Evolutionary conservation across 257 asterid genomes (phyloP), one percentile per base, ranked within the genome.

Genomic region (Scutellaria galericulata): DNA sequence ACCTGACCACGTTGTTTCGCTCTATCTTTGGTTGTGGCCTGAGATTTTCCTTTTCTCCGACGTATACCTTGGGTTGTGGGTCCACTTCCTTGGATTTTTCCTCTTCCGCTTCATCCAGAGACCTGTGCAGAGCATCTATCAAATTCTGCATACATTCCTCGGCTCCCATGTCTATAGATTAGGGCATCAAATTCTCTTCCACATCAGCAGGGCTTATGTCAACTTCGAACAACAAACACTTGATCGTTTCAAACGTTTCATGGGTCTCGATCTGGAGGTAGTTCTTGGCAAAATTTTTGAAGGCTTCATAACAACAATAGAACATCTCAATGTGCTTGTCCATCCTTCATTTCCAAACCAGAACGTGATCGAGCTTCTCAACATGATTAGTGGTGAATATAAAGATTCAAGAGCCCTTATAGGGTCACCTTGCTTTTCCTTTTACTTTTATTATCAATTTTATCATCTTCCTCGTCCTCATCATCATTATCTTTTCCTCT

Each of bases 321-420:
- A 63, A 61, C 76, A 72, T 72, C 62, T 60, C 45, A 7, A 72
- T 61, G 54, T 72, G 76, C 63, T 18, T 72, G 42, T 72, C 70
- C 76, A 72, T 72, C 8, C 76, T 50, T 10, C 76, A 69, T 4
- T 44, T 11, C 0, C 76, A 60, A 6, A 71, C 39, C n/a, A 71
- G 35, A 3, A 68, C 68, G 1, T 39, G 24, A 45, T 71, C 76
- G 27, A 71, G 46, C 15, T 51, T 72, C 0, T 72, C 76, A 7
- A 46, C 3, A 61, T 58, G 57, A 7, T 71, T 71, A 3, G 76
- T 60, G 1, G 76, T 71, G 76, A 72, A 9, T 4, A 72, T 4
- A 46, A 72, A 60, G 62, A 72, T 54, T 72, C 14, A 72, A 46
- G 0, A 60, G 63, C 35, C 70, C 76, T 0, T 63, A 71, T n/a